phyloP scores from a whole-genome alignment of 73 alveolate species.

The Paramecium tetraurelia region DNA sequence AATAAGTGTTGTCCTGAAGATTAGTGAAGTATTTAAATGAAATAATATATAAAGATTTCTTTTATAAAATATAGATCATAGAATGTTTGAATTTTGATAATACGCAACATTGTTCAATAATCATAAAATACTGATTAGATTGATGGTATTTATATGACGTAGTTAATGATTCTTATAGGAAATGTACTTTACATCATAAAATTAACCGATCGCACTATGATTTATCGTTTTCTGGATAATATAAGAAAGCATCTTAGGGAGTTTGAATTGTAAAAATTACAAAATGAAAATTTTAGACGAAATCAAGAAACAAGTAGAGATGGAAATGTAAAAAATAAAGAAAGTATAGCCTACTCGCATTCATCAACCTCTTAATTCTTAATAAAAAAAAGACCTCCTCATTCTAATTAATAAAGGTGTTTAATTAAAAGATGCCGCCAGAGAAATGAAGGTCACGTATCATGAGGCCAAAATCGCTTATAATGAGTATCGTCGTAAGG shows the following conservation, averaged over 20 bases:
- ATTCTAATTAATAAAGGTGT: background rate
- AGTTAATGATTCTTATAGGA: background rate
- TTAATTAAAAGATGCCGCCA: constrained; percentile 26
- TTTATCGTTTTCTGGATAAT: background rate
- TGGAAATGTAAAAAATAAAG: constrained; percentile 31
- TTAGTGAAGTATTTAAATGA: background rate
- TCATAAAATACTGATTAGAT: background rate
- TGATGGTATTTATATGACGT: constrained; percentile 24
- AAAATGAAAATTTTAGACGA: constrained; percentile 45
- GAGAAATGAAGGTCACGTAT: background rate
- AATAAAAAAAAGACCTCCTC: background rate
- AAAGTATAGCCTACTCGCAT: background rate
- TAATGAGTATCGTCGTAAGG: constrained; percentile 17
- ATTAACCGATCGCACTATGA: constrained; percentile 42
- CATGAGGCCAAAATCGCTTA: constrained; percentile 40
- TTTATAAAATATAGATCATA: background rate
- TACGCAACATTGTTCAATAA: background rate
- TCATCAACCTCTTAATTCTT: background rate
- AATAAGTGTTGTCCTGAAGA: no score
- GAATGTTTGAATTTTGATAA: background rate
- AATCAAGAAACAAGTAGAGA: constrained; percentile 44
- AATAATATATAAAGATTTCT: background rate
- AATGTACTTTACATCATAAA: background rate
- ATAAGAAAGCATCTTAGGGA: background rate
- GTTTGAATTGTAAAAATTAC: background rate